Base-by-base conservation (phyloP, 345 rosid genomes). In the Cardiospermum halicacabum region DNA sequence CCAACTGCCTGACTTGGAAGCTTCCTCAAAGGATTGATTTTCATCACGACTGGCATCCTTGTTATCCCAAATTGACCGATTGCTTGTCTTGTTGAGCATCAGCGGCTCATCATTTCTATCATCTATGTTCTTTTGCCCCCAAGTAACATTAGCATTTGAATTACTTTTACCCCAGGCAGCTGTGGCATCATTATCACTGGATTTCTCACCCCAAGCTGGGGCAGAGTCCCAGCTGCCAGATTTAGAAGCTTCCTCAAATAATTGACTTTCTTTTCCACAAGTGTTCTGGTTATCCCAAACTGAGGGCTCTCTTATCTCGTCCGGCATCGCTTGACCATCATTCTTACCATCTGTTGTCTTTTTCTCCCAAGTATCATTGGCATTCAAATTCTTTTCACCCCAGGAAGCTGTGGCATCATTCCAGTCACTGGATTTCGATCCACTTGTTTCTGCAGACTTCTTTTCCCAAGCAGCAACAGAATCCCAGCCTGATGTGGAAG, bases 401-500 rank as follows among this genome's bases (percentile, higher is more conserved):
- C 51, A 47, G 19, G 24, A 47, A 47, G 51, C 51, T 47, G 51
- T 7, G 7, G 51, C 51, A 47, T 47, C 51, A 0, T 47, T 47
- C 51, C 51, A 47, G 11, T 4, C 51, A 47, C 59, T 51, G 47
- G 66, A 58, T 12, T 76, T 40, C 19, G 39, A 22, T 15, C 21
- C 43, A 60, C 19, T 48, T 3, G 22, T 70, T 5, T 56, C 57
- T 39, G 68, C 76, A 50, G 68, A 30, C 51, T 71, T 66, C 54
- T 31, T 34, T 2, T 61, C 74, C 78, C 79, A 73, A 32, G 67
- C 72, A 67, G 60, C 65, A 13, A 32, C 43, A 40, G 60, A 25
- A 31, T 64, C 68, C 74, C 78, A 74, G 65, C 60, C 70, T 43
- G 78, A 67, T 25, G 64, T 71, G 58, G 74, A 61, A 39, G n/a